Evolutionary conservation across 805 yeast genomes (phyloP), one percentile per base, ranked within the genome.

Genomic region (Clavispora santaluciae): DNA sequence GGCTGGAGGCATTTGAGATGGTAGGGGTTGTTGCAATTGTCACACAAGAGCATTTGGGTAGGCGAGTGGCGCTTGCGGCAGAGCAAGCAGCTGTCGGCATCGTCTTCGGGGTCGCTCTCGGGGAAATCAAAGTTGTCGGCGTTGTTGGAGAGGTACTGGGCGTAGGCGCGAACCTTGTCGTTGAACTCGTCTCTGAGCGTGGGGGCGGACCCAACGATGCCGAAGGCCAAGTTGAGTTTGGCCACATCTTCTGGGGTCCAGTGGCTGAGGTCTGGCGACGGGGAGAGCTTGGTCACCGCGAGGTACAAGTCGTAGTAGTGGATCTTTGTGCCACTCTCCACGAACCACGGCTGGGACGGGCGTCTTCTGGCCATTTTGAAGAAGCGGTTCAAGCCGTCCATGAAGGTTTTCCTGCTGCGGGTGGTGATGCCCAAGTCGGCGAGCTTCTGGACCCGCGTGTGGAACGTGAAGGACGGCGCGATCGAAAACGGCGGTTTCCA

Each of bases 1-100:
- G 83, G 83, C 11, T 61, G 62, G n/a, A 88, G 63, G 55, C 95
- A 88, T 29, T 65, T 62, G 61, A 71, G 68, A 59, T 90, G 96
- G 59, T 66, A 87, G 1, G 77, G 73, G 38, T 72, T 73, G 43
- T 83, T 79, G 55, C 96, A 90, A 28, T 83, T 83, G 50, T 81
- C 86, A 59, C 96, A 90, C 5, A 78, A 54, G 17, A 83, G 58
- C 3, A 79, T 76, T 22, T 66, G 60, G 2, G 64, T 60, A 0
- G 81, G 79, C 7, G 70, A 59, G 39, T 70, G 67, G 40, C 64
- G 60, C 10, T 56, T 60, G 15, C 71, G 68, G 51, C 89, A 83
- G 1, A 78, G 54, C 41, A 62, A 50, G 44, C 82, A 76, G 35
- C 63, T 64, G 15, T 65, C 73, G 6, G 38, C 18, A n/a, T 50